Base-by-base conservation (phyloP, 192 early-diverging fungal genomes). In the Tieghemiomyces parasiticus region DNA sequence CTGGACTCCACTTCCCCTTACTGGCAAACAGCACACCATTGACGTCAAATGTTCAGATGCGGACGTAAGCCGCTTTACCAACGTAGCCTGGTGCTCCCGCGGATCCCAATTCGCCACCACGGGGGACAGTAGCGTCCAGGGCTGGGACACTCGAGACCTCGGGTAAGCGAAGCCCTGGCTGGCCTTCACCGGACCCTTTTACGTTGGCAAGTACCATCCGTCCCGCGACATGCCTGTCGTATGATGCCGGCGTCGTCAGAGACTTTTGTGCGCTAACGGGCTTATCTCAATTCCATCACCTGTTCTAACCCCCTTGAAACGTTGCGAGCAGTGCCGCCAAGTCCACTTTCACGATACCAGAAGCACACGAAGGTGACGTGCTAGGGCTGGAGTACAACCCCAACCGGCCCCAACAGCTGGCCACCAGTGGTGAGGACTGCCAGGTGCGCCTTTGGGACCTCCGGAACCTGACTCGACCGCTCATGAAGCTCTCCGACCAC, bases 401-500 rank as follows among this genome's bases (percentile, higher is more conserved):
- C 30, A 52, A 52, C 26, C 50, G 24, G 20, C 82, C 87, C 4
- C 91, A 94, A 66, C 77, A 88, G 60, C 58, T 97, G 29, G 91
- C 80, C 0, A 87, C 91, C 0, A 85, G 82, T 35, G 91, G 89
- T n/a, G 84, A 92, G 63, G 94, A 97, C 71, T 82, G 89, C 44
- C 65, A 66, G 10, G 74, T 97, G n/a, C 78, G 86, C 47, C 76
- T 95, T 53, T 97, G 94, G 94, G 94, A 97, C 62, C 56, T 76
- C 0, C 74, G 94, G 20, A 75, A 79, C 24, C 58, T 74, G 0
- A 52, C 62, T 0, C 60, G 64, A 2, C 77, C 86, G 0, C 49
- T 93, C 0, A 75, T 88, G 64, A 78, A 79, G 8, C 67, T 94
- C 4, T 70, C 74, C 22, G 78, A 89, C 61, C 94, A 97, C 60